Evolutionary conservation across 208 protist species (phyloP).

Genomic region (Trypanosoma scelopori): DNA sequence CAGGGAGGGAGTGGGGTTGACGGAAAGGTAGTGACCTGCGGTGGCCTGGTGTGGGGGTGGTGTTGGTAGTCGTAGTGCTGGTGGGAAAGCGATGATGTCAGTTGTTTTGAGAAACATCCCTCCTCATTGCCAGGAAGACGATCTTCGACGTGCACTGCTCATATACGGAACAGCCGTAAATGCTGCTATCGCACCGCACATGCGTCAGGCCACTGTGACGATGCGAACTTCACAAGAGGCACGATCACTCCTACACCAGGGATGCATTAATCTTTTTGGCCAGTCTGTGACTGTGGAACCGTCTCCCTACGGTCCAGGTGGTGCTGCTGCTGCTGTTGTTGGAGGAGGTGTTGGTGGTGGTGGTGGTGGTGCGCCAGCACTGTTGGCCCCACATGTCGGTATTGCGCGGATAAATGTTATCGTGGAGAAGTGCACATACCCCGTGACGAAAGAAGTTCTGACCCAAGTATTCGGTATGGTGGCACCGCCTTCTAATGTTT

Average conservation of each 20-base stretch:
- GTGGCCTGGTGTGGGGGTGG: not conserved
- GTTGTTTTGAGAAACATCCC: conserved; percentile 73
- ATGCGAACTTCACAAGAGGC: conserved; percentile 78
- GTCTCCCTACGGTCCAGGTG: conserved; percentile 1
- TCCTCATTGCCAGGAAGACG: conserved; percentile 60
- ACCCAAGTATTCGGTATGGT: conserved; percentile 82
- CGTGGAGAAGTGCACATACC: conserved; percentile 83
- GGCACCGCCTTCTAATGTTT: conserved; percentile 47
- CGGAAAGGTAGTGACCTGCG: not conserved
- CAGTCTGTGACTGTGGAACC: conserved; percentile 61
- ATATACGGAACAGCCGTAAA: conserved; percentile 70
- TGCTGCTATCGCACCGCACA: conserved; percentile 45
- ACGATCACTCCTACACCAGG: conserved; percentile 57
- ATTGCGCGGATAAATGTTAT: conserved; percentile 57
- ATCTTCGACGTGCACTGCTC: conserved; percentile 75
- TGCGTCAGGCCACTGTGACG: conserved; percentile 65
- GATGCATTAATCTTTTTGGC: conserved; percentile 71
- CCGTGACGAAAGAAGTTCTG: conserved; percentile 77
- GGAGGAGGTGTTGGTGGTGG: not conserved
- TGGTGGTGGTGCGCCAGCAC: conserved; percentile 4
- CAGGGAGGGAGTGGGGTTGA: not conserved
- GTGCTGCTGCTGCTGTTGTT: too few species aligned
- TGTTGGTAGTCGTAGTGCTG: not conserved
- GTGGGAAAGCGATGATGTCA: conserved; percentile 14
- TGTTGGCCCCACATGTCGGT: conserved; percentile 16